These are phyloP conservation scores for Diddensiella caesifluorescens DNA, from an alignment of 805 yeast genomes.

Conservation along the genomic window DNA sequence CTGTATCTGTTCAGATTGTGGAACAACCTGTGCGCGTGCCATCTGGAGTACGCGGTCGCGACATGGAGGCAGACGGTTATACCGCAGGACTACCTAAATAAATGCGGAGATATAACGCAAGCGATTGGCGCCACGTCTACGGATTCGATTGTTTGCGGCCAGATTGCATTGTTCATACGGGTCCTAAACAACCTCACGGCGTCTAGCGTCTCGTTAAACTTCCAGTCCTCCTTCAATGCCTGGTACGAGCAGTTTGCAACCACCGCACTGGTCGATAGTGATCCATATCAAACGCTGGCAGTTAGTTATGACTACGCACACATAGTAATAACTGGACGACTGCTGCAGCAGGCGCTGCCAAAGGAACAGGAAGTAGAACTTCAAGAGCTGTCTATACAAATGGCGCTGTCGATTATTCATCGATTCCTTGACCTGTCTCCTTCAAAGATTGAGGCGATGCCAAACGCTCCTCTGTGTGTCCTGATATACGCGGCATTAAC, in stretches of 20 bases:
- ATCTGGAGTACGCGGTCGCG: constrained; percentile 47
- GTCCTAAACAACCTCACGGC: constrained; percentile 2
- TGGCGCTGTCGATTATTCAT: constrained; percentile 42
- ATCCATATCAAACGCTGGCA: constrained; percentile 7
- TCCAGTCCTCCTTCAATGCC: constrained; percentile 4
- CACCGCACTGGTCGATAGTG: constrained; percentile 6
- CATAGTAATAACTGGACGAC: constrained; percentile 10
- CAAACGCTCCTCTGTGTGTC: constrained; percentile 47
- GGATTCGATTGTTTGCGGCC: constrained; percentile 10
- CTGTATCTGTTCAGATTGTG: constrained; percentile 50
- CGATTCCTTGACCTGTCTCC: constrained; percentile 43
- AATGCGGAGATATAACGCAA: constrained; percentile 31
- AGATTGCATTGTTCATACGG: constrained; percentile 10
- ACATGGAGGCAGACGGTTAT: constrained; percentile 43
- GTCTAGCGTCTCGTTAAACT: not conserved
- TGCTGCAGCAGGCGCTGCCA: not conserved
- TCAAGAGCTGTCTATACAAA: constrained; percentile 40
- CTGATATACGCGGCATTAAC: constrained; percentile 52
- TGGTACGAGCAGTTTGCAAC: constrained; percentile 2
- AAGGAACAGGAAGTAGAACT: not conserved
- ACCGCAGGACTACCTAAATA: constrained; percentile 36
- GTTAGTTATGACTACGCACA: constrained; percentile 12
- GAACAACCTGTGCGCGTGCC: constrained; percentile 48
- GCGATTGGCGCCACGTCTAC: constrained; percentile 5
- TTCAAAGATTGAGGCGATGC: constrained; percentile 49